A percentile compares a stretch with the other conserved stretches of the same genome.
These are phyloP conservation scores for Prototheca wickerhamii DNA, from an alignment of 163 green algal species.

Conservation along the genomic window DNA sequence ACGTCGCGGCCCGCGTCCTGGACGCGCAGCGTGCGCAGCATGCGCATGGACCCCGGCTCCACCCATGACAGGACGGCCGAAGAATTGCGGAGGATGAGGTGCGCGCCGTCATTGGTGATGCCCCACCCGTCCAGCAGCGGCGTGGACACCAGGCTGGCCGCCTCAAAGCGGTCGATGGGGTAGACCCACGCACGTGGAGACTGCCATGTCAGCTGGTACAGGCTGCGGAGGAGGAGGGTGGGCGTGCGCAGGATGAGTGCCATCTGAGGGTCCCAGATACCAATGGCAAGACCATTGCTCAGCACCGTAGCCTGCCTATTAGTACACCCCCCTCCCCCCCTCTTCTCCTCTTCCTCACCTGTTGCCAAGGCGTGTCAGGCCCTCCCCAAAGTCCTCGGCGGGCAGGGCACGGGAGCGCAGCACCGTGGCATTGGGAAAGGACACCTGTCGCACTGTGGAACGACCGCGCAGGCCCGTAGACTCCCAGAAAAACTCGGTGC, in stretches of 20 bases:
- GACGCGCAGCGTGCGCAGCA: conserved; percentile 23
- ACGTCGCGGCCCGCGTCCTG: conserved; percentile 36
- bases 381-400: conserved; percentile 68
- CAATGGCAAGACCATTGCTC: too few relatives aligned
- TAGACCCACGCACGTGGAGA: conserved; percentile 49
- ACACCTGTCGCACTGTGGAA: conserved; percentile 49
- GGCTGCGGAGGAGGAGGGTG: conserved; percentile 5
- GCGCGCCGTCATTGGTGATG: conserved; percentile 49
- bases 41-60: conserved; percentile 36
- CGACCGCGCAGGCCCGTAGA: conserved; percentile 56
- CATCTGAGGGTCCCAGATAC: too few relatives aligned
- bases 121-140: conserved; percentile 50
- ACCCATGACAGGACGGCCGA: conserved; percentile 41
- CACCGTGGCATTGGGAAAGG: conserved; percentile 47
- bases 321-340: not conserved
- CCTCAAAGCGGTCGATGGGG: conserved; percentile 1
- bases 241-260: not conserved
- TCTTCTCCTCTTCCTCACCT: conserved; percentile 7
- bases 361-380: conserved; percentile 43
- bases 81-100: conserved; percentile 47
- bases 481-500: conserved; percentile 57
- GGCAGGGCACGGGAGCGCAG: conserved; percentile 21
- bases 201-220: conserved; percentile 72
- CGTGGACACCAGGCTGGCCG: not conserved
- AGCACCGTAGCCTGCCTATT: too few relatives aligned